Conservation (phyloP, 1,284 basidiomycete genomes). For the Xerocomus nothofagi region DNA sequence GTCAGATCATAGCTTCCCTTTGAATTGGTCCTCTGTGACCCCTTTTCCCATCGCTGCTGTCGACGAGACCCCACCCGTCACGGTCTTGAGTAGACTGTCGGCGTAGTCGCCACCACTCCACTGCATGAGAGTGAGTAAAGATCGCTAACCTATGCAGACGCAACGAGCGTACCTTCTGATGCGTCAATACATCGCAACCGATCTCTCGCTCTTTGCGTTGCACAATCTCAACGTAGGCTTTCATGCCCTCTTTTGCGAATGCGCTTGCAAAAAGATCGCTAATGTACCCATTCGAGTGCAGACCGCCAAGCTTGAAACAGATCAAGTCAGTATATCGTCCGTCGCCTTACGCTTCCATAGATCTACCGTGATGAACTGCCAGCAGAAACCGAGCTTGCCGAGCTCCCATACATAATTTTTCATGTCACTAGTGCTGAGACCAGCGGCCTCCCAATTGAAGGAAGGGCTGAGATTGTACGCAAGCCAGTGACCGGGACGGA, state of each 20-base stretch:
- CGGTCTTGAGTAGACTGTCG: slow-evolving; percentile 90
- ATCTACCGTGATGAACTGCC: slow-evolving; percentile 97
- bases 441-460: slow-evolving; percentile 94
- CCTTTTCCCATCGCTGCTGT: slow-evolving; percentile 95
- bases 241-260: slow-evolving; percentile 91
- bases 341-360: neutral
- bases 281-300: slow-evolving; percentile 98
- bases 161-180: slow-evolving; percentile 65
- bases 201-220: slow-evolving; percentile 88
- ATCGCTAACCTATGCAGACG: slow-evolving; percentile 10
- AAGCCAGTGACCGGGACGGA: slow-evolving; percentile 85
- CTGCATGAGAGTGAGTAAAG: slow-evolving; percentile 39
- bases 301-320: slow-evolving; percentile 76
- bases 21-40: slow-evolving; percentile 90
- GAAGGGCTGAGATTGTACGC: slow-evolving; percentile 93
- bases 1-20: slow-evolving; percentile 50
- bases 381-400: slow-evolving; percentile 90
- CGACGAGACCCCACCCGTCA: slow-evolving; percentile 93
- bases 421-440: slow-evolving; percentile 85
- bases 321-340: slow-evolving; percentile 6
- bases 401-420: slow-evolving; percentile 91
- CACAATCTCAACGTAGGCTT: slow-evolving; percentile 85
- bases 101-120: slow-evolving; percentile 96
- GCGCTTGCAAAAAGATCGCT: slow-evolving; percentile 89
- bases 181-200: slow-evolving; percentile 88